Percentiles rank a stretch among this genome's conserved stretches.
Conservation (phyloP, 2,329 filamentous ascomycete species). For the Huntiella decipiens region DNA sequence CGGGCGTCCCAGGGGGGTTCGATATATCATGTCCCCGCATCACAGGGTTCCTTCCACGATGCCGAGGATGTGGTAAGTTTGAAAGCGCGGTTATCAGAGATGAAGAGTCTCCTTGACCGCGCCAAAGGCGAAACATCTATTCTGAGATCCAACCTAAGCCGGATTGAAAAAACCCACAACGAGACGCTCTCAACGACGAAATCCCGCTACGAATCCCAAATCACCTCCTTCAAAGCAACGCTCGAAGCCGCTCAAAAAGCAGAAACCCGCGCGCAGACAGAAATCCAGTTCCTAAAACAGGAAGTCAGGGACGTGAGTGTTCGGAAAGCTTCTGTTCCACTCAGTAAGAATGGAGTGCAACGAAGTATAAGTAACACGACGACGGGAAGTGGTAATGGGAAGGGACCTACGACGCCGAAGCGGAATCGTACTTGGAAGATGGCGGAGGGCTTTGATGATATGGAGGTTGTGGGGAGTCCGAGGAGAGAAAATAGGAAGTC, state of each 20-base stretch:
- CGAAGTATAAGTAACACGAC: slow-evolving; percentile 20
- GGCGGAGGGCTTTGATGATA: slow-evolving; percentile 61
- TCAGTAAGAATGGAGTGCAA: not conserved
- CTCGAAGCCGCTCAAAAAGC: slow-evolving; percentile 37
- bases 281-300: slow-evolving; percentile 53
- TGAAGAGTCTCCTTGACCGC: slow-evolving; percentile 37
- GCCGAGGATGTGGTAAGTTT: slow-evolving; percentile 25
- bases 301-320: slow-evolving; percentile 43
- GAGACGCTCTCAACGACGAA: slow-evolving; percentile 42
- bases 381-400: slow-evolving; percentile 13
- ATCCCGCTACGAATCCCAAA: slow-evolving; percentile 41
- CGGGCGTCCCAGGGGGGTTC: not conserved
- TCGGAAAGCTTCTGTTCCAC: not conserved
- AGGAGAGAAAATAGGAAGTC: not conserved
- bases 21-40: not conserved
- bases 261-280: slow-evolving; percentile 34
- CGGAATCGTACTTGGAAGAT: slow-evolving; percentile 34
- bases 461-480: slow-evolving; percentile 35
- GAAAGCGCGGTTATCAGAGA: slow-evolving; percentile 31
- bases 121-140: slow-evolving; percentile 58
- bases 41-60: slow-evolving; percentile 15
- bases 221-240: slow-evolving; percentile 27
- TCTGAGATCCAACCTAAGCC: slow-evolving; percentile 50
- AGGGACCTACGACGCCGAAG: slow-evolving; percentile 37
- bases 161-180: slow-evolving; percentile 41